Conservation (phyloP, 345 rosid genomes). For the Eucalyptus pumila region DNA sequence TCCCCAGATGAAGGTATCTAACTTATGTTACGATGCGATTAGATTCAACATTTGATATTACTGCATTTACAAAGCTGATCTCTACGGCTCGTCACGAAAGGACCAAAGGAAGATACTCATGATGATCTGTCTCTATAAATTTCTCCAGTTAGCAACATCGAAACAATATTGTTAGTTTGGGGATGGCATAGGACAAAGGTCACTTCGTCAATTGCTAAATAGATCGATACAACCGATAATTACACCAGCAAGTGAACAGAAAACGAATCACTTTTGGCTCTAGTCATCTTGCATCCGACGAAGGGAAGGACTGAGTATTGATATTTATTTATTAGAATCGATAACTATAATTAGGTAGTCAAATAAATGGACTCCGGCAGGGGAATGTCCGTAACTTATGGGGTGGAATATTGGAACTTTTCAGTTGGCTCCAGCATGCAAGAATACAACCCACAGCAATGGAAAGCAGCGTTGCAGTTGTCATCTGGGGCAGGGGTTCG, state of each 20-base stretch:
- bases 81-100: accelerated
- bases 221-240: not conserved
- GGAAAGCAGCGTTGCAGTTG: not conserved
- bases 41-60: no score
- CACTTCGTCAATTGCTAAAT: not conserved
- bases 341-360: not conserved
- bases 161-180: not conserved
- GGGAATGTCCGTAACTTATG: not conserved
- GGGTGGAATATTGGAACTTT: not conserved
- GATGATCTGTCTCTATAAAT: no score
- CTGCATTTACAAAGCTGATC: no score
- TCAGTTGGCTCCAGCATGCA: not conserved
- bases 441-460: not conserved
- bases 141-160: not conserved
- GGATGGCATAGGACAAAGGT: not conserved
- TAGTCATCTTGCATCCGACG: not conserved
- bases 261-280: not conserved
- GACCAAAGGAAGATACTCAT: no score
- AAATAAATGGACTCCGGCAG: not conserved
- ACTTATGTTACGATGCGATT: accelerated
- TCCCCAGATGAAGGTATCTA: accelerated
- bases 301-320: not conserved
- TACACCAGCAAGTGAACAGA: not conserved
- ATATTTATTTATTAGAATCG: not conserved
- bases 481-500: not conserved